These are phyloP conservation scores for Macrotyloma uniflorum DNA, from an alignment of 306 rosid genomes.

Conservation along the genomic window DNA sequence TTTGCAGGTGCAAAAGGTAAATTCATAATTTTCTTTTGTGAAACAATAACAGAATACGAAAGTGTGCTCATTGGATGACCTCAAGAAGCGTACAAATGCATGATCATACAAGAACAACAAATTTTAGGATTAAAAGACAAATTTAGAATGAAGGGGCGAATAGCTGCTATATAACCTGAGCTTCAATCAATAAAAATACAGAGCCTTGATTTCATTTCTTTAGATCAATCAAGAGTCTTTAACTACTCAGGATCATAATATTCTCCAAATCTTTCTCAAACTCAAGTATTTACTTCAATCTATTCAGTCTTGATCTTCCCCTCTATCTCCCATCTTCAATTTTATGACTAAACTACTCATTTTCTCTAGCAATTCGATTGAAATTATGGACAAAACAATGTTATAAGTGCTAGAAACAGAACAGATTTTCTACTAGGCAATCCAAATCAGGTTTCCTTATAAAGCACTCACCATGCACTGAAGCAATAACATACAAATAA, in stretches of 20 bases:
- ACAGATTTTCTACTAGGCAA: neutral
- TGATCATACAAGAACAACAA: neutral
- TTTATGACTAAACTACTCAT: neutral
- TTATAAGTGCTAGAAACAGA: neutral
- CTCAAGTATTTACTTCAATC: neutral
- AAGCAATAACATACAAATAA: neutral
- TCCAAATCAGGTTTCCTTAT: neutral
- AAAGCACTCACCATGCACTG: conserved; percentile 5
- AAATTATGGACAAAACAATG: neutral
- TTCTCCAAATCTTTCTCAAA: neutral
- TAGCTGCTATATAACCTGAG: neutral
- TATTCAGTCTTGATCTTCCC: neutral
- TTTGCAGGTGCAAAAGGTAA: neutral
- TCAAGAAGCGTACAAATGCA: neutral
- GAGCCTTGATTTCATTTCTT: neutral
- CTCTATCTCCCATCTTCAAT: neutral
- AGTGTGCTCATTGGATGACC: neutral
- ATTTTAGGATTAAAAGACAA: neutral
- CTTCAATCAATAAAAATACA: neutral
- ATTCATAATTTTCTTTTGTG: neutral
- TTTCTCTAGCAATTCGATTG: neutral
- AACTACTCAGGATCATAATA: neutral
- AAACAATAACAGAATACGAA: neutral
- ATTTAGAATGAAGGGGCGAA: neutral
- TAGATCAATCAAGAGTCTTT: neutral